phyloP scores from a whole-genome alignment of 805 yeast genomes.

The Pichia rugopelliculosa region DNA sequence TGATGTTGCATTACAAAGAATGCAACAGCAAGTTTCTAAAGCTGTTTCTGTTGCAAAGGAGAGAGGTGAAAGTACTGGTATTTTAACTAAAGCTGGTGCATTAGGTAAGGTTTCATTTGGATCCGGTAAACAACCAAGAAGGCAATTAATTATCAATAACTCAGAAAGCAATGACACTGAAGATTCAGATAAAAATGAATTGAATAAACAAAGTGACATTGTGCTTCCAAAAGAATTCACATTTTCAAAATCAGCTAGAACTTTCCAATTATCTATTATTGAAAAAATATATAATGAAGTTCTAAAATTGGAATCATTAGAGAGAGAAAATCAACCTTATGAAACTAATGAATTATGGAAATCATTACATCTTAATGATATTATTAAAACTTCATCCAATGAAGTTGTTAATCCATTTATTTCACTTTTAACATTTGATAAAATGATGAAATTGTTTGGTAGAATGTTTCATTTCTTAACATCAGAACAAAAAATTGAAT shows the following conservation, averaged over 20 bases:
- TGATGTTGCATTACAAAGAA: conserved; percentile 87
- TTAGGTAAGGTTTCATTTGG: conserved; percentile 79
- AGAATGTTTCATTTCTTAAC: conserved; percentile 78
- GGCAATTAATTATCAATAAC: conserved; percentile 57
- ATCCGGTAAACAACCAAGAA: conserved; percentile 80
- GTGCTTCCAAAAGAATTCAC: conserved; percentile 27
- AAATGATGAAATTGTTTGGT: conserved; percentile 83
- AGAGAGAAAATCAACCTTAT: conserved; percentile 48
- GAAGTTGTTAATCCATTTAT: conserved; percentile 72
- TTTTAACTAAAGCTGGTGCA: conserved; percentile 69
- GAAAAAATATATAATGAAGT: conserved; percentile 76
- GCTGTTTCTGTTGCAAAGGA: conserved; percentile 95
- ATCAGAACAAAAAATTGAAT: conserved; percentile 67
- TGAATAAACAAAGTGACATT: conserved; percentile 11
- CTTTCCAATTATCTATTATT: conserved; percentile 55
- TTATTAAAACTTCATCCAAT: conserved; percentile 38
- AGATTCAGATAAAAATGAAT: neutral
- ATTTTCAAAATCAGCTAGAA: conserved; percentile 33
- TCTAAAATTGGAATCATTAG: conserved; percentile 69
- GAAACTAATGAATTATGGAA: conserved; percentile 59
- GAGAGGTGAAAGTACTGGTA: conserved; percentile 55
- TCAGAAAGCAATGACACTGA: conserved; percentile 21
- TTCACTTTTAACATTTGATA: conserved; percentile 73
- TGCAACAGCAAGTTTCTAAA: conserved; percentile 96
- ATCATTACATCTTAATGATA: conserved; percentile 65